Base-by-base conservation (phyloP, 2,329 filamentous ascomycete genomes). In the Ophiobolus disseminans region DNA sequence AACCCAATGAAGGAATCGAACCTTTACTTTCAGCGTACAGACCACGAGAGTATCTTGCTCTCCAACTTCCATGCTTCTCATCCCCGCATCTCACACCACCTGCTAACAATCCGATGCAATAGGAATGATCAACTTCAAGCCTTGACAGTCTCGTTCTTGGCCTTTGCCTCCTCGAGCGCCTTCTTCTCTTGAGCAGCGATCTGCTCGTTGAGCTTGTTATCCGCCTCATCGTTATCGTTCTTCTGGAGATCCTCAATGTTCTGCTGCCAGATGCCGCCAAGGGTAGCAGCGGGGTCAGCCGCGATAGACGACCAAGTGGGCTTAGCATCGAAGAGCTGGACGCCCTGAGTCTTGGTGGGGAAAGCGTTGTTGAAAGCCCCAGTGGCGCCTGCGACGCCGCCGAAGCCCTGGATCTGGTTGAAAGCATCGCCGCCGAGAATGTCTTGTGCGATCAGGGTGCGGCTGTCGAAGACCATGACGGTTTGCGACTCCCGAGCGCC, bases 391-490 rank as follows among this genome's bases (percentile, higher is more conserved):
- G 49, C 55, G 40, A 62, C 20, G 40, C 56, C 57, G 39, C 45
- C 49, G 35, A 53, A 48, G 9, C 46, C n/a, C n/a, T n/a, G n/a
- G 14, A 56, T 46, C 31, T 45, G 53, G 10, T 36, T 23, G 42
- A 58, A 54, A 26, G 50, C 55, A 42, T 58, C 48, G 48, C 40
- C 40, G 46, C 53, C 43, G 45, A 70, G 58, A 46, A 69, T 57
- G 41, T 70, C 53, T 9, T 57, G 49, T 17, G 66, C 66, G 36
- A 66, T 46, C 30, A 71, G 57, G 19, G 54, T 62, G 21, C 57
- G 45, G 34, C 46, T 40, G 38, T 64, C 60, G 53, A 68, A 63
- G 51, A 71, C 58, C 66, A 67, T 66, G 42, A 71, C 53, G 23
- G 63, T 64, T 36, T 69, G 43, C 11, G 63, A 66, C 4, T 39